phyloP scores from a whole-genome alignment of 805 yeast species.

The Metschnikowia gelsemii region DNA sequence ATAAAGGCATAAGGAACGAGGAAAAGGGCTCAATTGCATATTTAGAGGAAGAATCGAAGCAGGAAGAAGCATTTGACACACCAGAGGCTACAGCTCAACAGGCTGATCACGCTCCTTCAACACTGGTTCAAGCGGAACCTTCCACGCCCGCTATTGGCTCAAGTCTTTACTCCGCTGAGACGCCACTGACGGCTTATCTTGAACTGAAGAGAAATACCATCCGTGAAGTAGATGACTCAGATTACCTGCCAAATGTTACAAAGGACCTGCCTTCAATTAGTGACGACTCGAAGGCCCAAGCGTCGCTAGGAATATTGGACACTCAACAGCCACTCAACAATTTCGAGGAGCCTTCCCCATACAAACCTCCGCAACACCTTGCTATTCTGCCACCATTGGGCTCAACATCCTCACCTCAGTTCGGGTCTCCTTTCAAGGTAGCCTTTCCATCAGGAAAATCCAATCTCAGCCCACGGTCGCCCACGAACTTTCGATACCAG shows the following conservation, averaged over 20 bases:
- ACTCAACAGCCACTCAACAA: background rate
- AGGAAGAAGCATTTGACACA: background rate
- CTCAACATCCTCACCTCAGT: conserved; percentile 11
- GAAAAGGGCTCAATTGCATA: background rate
- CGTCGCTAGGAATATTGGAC: background rate
- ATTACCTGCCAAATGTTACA: conserved; percentile 16
- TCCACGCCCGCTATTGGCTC: conserved; percentile 4
- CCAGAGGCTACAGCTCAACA: background rate
- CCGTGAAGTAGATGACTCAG: conserved; percentile 23
- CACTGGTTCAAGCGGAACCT: background rate
- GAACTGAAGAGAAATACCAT: conserved; percentile 17
- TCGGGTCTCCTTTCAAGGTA: conserved; percentile 38
- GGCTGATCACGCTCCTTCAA: background rate
- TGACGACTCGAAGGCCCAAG: background rate
- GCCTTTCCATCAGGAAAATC: conserved; percentile 13
- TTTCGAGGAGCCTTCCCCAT: conserved; percentile 1
- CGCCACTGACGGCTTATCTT: conserved; percentile 12
- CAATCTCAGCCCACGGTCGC: background rate
- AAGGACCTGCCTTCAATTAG: conserved; percentile 8
- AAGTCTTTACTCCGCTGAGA: conserved; percentile 11
- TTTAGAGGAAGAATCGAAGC: background rate
- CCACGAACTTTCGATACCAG: conserved; percentile 2
- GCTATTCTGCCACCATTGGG: conserved; percentile 16
- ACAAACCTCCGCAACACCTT: conserved; percentile 1
- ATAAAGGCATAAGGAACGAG: background rate